Evolutionary conservation across 139 green algal species (phyloP).

Genomic region (Micractinium sp.): DNA sequence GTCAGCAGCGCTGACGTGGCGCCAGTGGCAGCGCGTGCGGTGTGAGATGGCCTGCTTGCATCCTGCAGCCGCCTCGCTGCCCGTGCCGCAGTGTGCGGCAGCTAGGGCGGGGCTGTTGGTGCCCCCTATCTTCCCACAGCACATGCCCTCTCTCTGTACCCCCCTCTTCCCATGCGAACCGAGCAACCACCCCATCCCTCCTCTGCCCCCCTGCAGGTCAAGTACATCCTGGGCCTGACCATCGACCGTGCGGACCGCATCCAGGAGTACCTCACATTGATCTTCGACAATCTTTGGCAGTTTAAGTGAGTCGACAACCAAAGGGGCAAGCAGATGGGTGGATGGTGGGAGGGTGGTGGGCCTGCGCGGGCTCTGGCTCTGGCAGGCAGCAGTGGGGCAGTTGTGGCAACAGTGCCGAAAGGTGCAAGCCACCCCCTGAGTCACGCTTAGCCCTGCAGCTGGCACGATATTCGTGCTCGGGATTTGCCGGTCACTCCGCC

Average conservation of each 20-base stretch:
- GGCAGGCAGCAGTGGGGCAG: too few species aligned
- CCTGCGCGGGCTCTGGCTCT: too few species aligned
- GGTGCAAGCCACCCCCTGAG: too few species aligned
- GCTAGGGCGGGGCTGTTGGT: too few species aligned
- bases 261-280: conserved; percentile 40
- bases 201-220: conserved; percentile 25
- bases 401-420: too few species aligned
- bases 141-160: not conserved
- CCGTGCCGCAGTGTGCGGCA: not conserved
- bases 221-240: conserved; percentile 60
- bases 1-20: not conserved
- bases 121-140: too few species aligned
- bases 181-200: not conserved
- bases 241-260: conserved; percentile 48
- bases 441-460: not conserved
- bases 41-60: not conserved
- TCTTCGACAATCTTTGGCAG: conserved; percentile 41
- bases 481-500: not conserved
- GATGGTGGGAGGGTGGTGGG: too few species aligned
- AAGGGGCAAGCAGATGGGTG: not conserved
- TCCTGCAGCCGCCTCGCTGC: not conserved
- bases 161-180: too few species aligned
- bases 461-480: too few species aligned
- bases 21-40: too few species aligned
- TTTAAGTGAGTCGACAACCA: conserved; percentile 38